Conservation (phyloP, 495 filamentous ascomycete genomes). For the Geoglossum glabrum region DNA sequence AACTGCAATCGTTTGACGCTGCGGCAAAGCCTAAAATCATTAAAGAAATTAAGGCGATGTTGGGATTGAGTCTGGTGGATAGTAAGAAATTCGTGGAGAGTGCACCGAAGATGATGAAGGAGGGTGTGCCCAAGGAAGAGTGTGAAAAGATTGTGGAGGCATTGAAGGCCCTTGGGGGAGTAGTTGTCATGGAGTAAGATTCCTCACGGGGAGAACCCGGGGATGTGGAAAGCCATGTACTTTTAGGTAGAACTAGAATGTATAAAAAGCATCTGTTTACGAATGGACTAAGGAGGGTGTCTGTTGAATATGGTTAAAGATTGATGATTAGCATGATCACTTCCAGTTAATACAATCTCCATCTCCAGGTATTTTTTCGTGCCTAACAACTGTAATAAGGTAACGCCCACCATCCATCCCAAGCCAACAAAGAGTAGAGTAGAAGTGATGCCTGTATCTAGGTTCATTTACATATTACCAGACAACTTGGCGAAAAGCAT, state of each 20-base stretch:
- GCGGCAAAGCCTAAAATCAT: slow-evolving; percentile 91
- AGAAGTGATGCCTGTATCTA: background rate
- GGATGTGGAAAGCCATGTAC: background rate
- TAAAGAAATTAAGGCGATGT: slow-evolving; percentile 94
- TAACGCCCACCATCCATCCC: background rate
- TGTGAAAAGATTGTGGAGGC: slow-evolving; percentile 93
- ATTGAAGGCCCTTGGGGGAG: slow-evolving; percentile 79
- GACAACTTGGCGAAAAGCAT: background rate
- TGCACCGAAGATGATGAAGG: slow-evolving; percentile 95
- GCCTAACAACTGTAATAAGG: background rate
- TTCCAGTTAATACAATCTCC: no score
- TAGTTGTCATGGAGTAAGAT: slow-evolving; percentile 73
- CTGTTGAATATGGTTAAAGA: background rate
- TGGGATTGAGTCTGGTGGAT: slow-evolving; percentile 90
- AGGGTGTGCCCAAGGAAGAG: slow-evolving; percentile 94
- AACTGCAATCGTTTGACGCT: slow-evolving; percentile 74
- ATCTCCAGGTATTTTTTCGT: background rate
- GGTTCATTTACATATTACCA: background rate
- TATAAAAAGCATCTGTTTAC: background rate
- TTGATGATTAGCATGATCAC: background rate
- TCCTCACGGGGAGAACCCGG: background rate
- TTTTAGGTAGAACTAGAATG: background rate
- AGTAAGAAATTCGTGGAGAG: slow-evolving; percentile 99
- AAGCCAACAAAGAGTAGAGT: background rate
- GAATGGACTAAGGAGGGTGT: background rate